A percentile compares a stretch with the other conserved stretches of the same genome.
phyloP scores from a whole-genome alignment of 2,329 filamentous ascomycete genomes.

The Colletotrichum nymphaeae region DNA sequence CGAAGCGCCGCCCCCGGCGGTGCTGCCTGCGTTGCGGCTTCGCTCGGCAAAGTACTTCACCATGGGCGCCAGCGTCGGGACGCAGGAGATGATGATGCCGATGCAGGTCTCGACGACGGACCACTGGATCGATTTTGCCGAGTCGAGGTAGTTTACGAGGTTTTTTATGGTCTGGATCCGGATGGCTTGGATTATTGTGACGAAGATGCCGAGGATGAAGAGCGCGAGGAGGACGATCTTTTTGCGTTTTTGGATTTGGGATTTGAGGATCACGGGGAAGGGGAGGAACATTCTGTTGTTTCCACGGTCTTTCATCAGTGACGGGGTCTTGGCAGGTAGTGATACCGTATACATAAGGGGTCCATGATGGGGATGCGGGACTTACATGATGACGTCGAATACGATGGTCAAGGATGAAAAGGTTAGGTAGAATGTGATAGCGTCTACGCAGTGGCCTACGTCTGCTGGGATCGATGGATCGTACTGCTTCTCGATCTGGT shows the following conservation, averaged over 20 bases:
- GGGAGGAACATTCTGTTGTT: conserved; percentile 51
- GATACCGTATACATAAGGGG: too few relatives aligned
- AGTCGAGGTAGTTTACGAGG: conserved; percentile 57
- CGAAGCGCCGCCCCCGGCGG: conserved; percentile 8
- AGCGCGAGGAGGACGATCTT: conserved; percentile 55
- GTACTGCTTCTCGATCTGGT: conserved; percentile 51
- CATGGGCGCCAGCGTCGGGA: conserved; percentile 56
- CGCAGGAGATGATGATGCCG: conserved; percentile 54
- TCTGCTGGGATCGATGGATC: conserved; percentile 46
- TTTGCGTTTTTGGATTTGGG: conserved; percentile 50
- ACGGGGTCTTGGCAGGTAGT: too few relatives aligned
- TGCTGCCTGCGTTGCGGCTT: conserved; percentile 33
- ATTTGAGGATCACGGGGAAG: conserved; percentile 51
- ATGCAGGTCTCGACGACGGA: conserved; percentile 58
- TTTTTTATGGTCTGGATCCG: conserved; percentile 60
- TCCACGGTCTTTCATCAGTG: not conserved
- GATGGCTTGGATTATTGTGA: conserved; percentile 62
- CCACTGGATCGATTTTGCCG: conserved; percentile 55
- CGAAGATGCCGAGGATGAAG: conserved; percentile 62
- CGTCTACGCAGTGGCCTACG: conserved; percentile 50
- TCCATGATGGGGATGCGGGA: not conserved
- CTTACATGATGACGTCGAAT: conserved; percentile 54
- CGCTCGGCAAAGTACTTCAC: conserved; percentile 49
- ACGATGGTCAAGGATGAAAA: conserved; percentile 54
- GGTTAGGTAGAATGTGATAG: conserved; percentile 55